Evolutionary conservation across 495 filamentous ascomycete genomes (phyloP).

Genomic region (Penicillium tannophilum): DNA sequence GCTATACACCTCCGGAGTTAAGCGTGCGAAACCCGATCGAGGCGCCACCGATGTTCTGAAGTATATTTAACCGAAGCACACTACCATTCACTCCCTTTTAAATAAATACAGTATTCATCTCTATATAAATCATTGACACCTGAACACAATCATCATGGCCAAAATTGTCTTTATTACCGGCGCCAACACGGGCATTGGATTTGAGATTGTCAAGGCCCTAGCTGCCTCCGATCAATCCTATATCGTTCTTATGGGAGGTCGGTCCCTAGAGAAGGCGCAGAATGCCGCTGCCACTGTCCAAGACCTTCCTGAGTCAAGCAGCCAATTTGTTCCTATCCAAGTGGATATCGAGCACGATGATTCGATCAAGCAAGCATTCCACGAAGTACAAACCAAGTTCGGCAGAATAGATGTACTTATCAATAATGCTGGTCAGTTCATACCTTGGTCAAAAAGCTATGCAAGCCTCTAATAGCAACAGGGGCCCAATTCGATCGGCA

Average conservation of each 20-base stretch:
- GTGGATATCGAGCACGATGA: conserved; percentile 55
- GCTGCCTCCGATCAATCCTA: conserved; percentile 42
- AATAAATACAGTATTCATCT: too few relatives aligned
- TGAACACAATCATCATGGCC: background rate
- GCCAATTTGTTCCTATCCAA: conserved; percentile 37
- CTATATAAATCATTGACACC: too few relatives aligned
- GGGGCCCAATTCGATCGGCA: conserved; percentile 41
- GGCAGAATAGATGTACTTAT: conserved; percentile 54
- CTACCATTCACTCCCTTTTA: too few relatives aligned
- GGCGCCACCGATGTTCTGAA: too few relatives aligned
- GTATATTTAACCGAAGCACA: too few relatives aligned
- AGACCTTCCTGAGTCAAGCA: conserved; percentile 38
- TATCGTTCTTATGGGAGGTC: conserved; percentile 50
- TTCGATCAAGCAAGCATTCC: conserved; percentile 48
- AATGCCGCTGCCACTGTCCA: conserved; percentile 37
- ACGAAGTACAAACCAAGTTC: conserved; percentile 33
- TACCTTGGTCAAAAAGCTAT: background rate
- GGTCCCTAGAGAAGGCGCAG: conserved; percentile 46
- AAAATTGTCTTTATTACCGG: conserved; percentile 29
- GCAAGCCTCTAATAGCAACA: conserved; percentile 11
- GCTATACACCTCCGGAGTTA: too few relatives aligned
- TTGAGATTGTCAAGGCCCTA: conserved; percentile 49
- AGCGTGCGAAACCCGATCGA: too few relatives aligned
- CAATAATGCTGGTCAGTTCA: conserved; percentile 51
- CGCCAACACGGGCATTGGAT: conserved; percentile 54